Evolutionary conservation across 2,329 filamentous ascomycete species (phyloP), one percentile per base, ranked within the genome.

Genomic region (Phaeoacremonium minimum): DNA sequence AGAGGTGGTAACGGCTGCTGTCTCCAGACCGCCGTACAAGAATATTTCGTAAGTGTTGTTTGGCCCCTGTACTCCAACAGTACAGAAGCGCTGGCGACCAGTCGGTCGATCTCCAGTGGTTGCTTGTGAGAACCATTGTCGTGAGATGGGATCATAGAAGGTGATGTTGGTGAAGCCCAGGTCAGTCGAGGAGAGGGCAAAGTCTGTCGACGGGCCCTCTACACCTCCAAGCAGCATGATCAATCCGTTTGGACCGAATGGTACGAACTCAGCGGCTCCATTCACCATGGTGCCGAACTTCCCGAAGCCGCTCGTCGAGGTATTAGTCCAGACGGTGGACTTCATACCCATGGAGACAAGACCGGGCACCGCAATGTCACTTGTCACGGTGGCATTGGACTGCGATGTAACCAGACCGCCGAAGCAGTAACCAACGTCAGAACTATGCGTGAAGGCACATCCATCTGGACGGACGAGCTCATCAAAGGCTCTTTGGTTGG

Each of bases 1-100:
- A 4, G 50, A 53, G 6, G 53, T 42, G 11, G 32, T 39, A 2
- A 41, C 30, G 12, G 41, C 40, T 14, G 51, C 45, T 28, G 40
- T 38, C 15, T 46, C 46, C 9, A 43, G 35, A 32, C 62, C 62
- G 19, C 58, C 62, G 29, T 63, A 63, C 3, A 65, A 46, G 38
- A 58, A 65, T 30, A 63, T 58, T 44, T 64, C 59, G 35, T 60
- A 62, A 1, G 56, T 61, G 28, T 47, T 50, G 18, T 56, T 53
- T 5, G 53, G 51, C 0, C 58, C 54, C 35, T 42, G 39, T 16
- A 52, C 54, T 4, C 54, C 63, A 3, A 58, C 58, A 7, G 46
- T 50, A 32, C 63, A 66, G 28, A 60, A 55, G 3, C 47, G 44
- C 16, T 56, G 46, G 2, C 58, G 37, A 0, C 35, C 35, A 0